Base-by-base conservation (phyloP, 2,329 filamentous ascomycete genomes). In the Calonectria multiphialidica region DNA sequence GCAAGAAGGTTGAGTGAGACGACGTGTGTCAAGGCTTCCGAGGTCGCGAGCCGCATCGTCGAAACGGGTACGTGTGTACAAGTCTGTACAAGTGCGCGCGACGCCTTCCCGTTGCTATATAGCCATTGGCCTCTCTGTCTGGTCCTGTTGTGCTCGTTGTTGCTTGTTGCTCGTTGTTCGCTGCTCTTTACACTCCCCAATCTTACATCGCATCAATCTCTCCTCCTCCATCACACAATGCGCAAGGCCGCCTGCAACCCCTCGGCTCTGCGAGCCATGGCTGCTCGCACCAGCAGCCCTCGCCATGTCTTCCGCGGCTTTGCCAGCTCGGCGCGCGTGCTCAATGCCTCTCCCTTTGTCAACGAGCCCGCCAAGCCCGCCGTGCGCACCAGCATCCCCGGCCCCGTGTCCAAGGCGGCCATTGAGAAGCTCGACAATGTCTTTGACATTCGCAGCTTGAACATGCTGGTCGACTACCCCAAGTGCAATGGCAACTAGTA, bases 361-460 rank as follows among this genome's bases (percentile, higher is more conserved):
- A 83, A 84, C 62, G 89, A 91, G 84, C 88, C 89, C 59, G 80
- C 84, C 42, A 85, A 80, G 40, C 89, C 89, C 18, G 79, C 84
- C 28, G 80, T 90, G 78, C 88, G 87, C 85, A 89, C 88, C 30
- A 84, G 85, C 59, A 93, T 97, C 71, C 95, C 95, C 0, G 95
- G 95, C 0, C 94, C 94, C 37, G 89, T 92, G 85, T 91, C 92
- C 83, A 88, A 91, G 85, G 89, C 90, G 76, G 89, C 90, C 55
- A 91, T 93, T 74, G 87, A 90, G 75, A 90, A 94, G 81, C 89
- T 97, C 72, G 86, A 93, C 84, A 87, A 91, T 81, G 93, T 96
- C 70, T 97, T 96, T 81, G 95, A 97, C 83, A 95, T 93, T 5
- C 89, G 94, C 73, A 94, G 93, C 84, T 85, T 96, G 86, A 97